A percentile compares a stretch with the other conserved stretches of the same genome.
These are phyloP conservation scores for Penicillium canescens DNA, from an alignment of 495 filamentous ascomycete genomes.

Conservation along the genomic window DNA sequence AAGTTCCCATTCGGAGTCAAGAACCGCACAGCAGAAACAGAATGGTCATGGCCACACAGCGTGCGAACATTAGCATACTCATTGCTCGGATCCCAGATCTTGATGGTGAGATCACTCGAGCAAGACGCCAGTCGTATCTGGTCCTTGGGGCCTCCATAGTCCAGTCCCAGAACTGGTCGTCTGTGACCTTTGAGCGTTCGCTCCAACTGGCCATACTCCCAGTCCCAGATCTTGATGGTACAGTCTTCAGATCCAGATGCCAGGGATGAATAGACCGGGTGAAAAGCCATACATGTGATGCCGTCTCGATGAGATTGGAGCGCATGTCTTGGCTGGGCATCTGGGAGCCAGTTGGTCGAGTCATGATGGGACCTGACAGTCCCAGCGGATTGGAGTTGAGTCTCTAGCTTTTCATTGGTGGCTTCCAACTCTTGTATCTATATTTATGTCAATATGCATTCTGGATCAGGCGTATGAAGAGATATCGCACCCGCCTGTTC, in stretches of 20 bases:
- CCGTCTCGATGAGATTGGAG: constrained; percentile 78
- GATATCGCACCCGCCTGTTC: constrained; percentile 74
- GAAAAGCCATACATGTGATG: constrained; percentile 86
- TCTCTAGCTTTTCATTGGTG: constrained; percentile 64
- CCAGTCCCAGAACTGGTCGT: constrained; percentile 79
- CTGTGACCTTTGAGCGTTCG: constrained; percentile 89
- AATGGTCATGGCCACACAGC: constrained; percentile 88
- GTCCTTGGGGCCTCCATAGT: constrained; percentile 82
- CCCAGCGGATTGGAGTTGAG: constrained; percentile 78
- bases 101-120: constrained; percentile 85
- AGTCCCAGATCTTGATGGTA: constrained; percentile 96
- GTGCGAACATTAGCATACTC: constrained; percentile 93
- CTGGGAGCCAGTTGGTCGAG: constrained; percentile 82
- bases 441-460: constrained; percentile 1
- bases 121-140: constrained; percentile 86
- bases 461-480: background rate
- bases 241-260: constrained; percentile 92
- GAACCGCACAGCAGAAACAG: constrained; percentile 83
- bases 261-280: constrained; percentile 82
- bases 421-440: constrained; percentile 92
- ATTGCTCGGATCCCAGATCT: constrained; percentile 89
- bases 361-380: constrained; percentile 75
- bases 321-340: constrained; percentile 67
- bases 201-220: constrained; percentile 90
- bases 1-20: constrained; percentile 77